Conservation (phyloP, 2,329 filamentous ascomycete species). For the Arthrobotrys conoides region DNA sequence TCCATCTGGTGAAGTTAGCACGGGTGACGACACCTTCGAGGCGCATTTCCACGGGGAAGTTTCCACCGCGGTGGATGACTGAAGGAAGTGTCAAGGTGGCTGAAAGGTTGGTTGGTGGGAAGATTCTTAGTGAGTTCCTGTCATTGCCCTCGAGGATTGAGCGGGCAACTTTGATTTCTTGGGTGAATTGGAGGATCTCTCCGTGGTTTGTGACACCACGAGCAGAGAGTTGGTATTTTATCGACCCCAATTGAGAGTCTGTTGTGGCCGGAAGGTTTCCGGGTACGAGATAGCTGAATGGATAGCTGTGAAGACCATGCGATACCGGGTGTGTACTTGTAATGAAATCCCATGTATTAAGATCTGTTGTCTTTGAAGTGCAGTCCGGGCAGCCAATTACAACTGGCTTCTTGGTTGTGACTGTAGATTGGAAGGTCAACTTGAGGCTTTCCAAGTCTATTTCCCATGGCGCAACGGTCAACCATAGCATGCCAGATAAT, state of each 20-base stretch:
- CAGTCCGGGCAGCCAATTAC: constrained; percentile 84
- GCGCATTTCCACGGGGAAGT: constrained; percentile 82
- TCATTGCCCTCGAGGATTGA: constrained; percentile 83
- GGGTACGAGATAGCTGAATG: constrained; percentile 87
- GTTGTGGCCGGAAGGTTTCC: constrained; percentile 89
- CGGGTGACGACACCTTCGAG: constrained; percentile 89
- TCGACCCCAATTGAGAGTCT: constrained; percentile 78
- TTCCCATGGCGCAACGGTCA: constrained; percentile 78
- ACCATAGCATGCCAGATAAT: constrained; percentile 83
- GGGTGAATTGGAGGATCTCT: constrained; percentile 76
- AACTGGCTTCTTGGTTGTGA: constrained; percentile 85
- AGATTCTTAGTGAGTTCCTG: constrained; percentile 91
- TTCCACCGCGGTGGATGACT: constrained; percentile 87
- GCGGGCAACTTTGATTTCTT: constrained; percentile 81
- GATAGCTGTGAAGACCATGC: constrained; percentile 80
- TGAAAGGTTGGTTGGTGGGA: constrained; percentile 94
- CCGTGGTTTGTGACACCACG: constrained; percentile 75
- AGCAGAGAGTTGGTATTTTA: constrained; percentile 84
- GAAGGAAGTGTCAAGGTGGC: constrained; percentile 85
- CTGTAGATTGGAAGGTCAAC: constrained; percentile 79
- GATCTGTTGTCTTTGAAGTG: constrained; percentile 77
- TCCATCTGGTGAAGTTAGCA: constrained; percentile 83
- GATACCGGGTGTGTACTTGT: constrained; percentile 69
- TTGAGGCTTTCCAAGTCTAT: constrained; percentile 79
- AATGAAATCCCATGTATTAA: constrained; percentile 85